Percentiles rank a stretch among this genome's conserved stretches.
Conservation (phyloP, 768 basidiomycete species). For the Hypsizygus marmoreus region DNA sequence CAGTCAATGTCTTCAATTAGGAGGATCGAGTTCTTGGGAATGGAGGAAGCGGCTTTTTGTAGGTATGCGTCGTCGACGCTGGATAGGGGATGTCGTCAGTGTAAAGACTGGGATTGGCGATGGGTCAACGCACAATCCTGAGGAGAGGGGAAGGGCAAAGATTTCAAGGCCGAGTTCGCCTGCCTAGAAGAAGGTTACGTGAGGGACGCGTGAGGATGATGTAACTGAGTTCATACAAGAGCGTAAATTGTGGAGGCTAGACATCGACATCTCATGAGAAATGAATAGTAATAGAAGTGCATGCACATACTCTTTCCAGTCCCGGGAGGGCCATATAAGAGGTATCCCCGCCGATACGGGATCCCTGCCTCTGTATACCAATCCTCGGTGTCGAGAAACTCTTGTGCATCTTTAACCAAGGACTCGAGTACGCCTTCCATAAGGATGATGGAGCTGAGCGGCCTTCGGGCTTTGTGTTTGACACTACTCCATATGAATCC, state of each 20-base stretch:
- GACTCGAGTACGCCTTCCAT: constrained; percentile 46
- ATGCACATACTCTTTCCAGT: constrained; percentile 55
- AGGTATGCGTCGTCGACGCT: constrained; percentile 55
- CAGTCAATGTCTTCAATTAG: constrained; percentile 66
- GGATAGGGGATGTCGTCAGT: constrained; percentile 4
- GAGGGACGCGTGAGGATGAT: not conserved
- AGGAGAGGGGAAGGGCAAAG: constrained; percentile 59
- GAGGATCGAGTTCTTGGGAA: constrained; percentile 55
- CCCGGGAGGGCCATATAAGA: constrained; percentile 61
- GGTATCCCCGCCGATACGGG: constrained; percentile 57
- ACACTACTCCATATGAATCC: constrained; percentile 44
- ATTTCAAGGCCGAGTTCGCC: constrained; percentile 84
- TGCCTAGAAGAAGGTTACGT: constrained; percentile 29
- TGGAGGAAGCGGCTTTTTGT: constrained; percentile 43
- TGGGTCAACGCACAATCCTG: constrained; percentile 40
- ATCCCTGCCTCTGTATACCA: constrained; percentile 63
- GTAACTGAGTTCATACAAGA: constrained; percentile 30
- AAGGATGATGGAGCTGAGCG: constrained; percentile 55
- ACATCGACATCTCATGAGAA: constrained; percentile 36
- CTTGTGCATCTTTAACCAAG: constrained; percentile 50
- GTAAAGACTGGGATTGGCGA: not conserved
- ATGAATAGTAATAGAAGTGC: constrained; percentile 2
- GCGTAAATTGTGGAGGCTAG: constrained; percentile 57
- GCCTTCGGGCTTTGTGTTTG: constrained; percentile 51
- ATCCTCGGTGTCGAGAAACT: constrained; percentile 54